Base-by-base conservation (phyloP, 192 early-diverging fungal genomes). In the Backusella westeae region DNA sequence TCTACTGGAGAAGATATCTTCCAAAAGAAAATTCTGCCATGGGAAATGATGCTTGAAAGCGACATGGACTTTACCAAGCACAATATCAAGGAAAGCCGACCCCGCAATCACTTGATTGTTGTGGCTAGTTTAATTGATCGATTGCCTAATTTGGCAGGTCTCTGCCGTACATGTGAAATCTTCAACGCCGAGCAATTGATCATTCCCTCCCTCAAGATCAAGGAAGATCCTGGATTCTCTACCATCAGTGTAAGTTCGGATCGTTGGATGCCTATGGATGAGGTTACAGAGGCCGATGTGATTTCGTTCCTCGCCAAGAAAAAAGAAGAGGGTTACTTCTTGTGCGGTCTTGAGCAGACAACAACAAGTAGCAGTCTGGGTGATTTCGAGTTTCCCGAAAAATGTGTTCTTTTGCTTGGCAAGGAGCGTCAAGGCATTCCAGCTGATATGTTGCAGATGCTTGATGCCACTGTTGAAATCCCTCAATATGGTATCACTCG, bases 21-120 rank as follows among this genome's bases (percentile, higher is more conserved):
- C 34, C 89, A 90, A 82, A 82, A 84, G 32, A 91, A 91, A 75
- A 91, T 91, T 67, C 78, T 87, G 67, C 89, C 90, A 36, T 91
- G 90, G 90, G 87, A 90, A 75, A 81, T 78, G 65, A 81, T 81
- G 84, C 59, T 90, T 32, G 72, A 83, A 53, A 84, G 77, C n/a
- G 86, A 89, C 53, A 79, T 87, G 21, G 87, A 88, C 53, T 77
- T 89, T 52, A 87, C 75, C 29, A 80, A 81, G n/a, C 39, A 52
- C 32, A 49, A 77, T 26, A 71, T 82, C 5, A 46, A 71, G 2
- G 41, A 78, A 38, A 59, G 77, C 72, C 78, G 78, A 26, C 71
- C 69, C 19, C 81, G 90, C 34, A 84, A 89, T 66, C 81, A 87
- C 34, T 44, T 91, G 17, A 88, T 90, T 77, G 83, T 91, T 4